Conservation (phyloP, 2,329 filamentous ascomycete genomes). For the Aureobasidium namibiae region DNA sequence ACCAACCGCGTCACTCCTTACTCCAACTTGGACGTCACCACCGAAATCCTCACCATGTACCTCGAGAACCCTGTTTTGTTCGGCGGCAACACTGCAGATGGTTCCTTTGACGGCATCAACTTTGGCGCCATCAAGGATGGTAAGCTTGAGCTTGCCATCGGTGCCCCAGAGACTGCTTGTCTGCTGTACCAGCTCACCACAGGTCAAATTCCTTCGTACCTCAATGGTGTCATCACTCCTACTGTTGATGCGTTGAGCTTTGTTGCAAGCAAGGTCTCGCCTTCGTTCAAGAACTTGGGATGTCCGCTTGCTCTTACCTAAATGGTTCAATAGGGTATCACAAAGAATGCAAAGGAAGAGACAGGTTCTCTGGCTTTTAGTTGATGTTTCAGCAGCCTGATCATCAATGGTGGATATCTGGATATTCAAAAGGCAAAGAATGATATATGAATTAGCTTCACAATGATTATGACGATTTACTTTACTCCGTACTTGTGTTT, state of each 20-base stretch:
- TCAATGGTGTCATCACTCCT: slow-evolving; percentile 31
- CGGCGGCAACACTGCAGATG: slow-evolving; percentile 33
- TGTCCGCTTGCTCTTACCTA: slow-evolving; percentile 27
- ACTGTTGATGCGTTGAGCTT: slow-evolving; percentile 28
- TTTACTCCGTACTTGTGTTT: no score
- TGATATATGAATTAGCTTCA: no score
- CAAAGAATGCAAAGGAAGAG: no score
- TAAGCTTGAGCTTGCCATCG: slow-evolving; percentile 24
- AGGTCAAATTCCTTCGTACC: slow-evolving; percentile 28
- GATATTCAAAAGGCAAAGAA: no score
- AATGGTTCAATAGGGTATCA: no score
- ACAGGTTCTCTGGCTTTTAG: no score
- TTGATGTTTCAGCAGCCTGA: no score
- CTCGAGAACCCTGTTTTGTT: slow-evolving; percentile 36
- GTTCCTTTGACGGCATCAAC: slow-evolving; percentile 31
- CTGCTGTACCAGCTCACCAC: slow-evolving; percentile 38
- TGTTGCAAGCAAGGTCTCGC: slow-evolving; percentile 24
- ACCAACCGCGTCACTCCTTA: slow-evolving; percentile 29
- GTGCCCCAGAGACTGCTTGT: slow-evolving; percentile 27
- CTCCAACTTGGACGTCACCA: slow-evolving; percentile 28
- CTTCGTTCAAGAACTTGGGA: slow-evolving; percentile 28
- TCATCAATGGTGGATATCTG: no score
- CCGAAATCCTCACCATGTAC: slow-evolving; percentile 36
- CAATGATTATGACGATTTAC: no score
- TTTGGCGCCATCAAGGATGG: slow-evolving; percentile 34